Percentiles rank a stretch among this genome's conserved stretches.
phyloP scores from a whole-genome alignment of 164 flowering plant species.

The Hamamelis virginiana region DNA sequence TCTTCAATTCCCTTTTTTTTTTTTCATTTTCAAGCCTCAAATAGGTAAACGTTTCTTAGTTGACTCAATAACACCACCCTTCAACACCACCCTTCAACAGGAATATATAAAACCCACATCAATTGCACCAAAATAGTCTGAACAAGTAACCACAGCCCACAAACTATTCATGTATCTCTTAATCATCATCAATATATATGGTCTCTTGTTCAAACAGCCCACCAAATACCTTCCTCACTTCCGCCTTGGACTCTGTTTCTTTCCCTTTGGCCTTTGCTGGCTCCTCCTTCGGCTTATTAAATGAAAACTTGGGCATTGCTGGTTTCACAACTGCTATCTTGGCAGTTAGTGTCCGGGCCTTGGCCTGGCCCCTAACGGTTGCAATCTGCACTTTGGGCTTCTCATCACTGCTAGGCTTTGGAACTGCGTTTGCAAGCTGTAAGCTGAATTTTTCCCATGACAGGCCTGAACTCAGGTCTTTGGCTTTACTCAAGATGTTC shows the following conservation, averaged over 20 bases:
- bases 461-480: constrained; percentile 48
- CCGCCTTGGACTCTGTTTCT: constrained; percentile 25
- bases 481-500: constrained; percentile 52
- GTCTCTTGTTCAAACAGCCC: constrained; percentile 94
- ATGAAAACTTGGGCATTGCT: constrained; percentile 9
- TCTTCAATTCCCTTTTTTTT: no score
- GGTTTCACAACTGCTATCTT: constrained; percentile 64
- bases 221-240: constrained; percentile 81
- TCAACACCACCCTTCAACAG: no score
- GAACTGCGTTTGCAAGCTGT: constrained; percentile 48
- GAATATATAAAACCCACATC: no score
- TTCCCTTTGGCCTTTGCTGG: constrained; percentile 20
- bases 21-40: no score
- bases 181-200: constrained; percentile 84
- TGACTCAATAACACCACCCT: no score
- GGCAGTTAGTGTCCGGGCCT: constrained; percentile 60
- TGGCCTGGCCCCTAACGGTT: constrained; percentile 82
- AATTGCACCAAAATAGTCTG: no score
- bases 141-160: no score
- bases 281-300: constrained; percentile 25
- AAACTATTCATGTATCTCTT: constrained; percentile 12
- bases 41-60: no score
- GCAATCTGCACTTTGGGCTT: constrained; percentile 72
- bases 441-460: constrained; percentile 77
- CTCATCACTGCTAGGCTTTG: constrained; percentile 28